Percentiles rank a stretch among this genome's conserved stretches.
Conservation (phyloP, 2,329 filamentous ascomycete species). For the Xylariaceae sp. region DNA sequence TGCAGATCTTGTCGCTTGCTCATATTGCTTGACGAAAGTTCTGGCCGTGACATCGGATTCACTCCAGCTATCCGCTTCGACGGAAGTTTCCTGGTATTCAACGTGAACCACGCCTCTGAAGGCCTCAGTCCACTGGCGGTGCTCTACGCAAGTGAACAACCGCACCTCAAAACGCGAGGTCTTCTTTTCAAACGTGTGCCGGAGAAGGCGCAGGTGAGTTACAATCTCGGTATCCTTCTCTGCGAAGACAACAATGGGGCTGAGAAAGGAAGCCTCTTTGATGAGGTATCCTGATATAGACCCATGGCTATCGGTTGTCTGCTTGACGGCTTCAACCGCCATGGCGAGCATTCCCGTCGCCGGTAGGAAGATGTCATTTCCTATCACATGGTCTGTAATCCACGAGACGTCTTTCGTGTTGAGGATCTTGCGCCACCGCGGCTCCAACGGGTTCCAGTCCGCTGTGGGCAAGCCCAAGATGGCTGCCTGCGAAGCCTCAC, state of each 20-base stretch:
- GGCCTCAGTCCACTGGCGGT: conserved; percentile 29
- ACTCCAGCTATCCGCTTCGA: too few relatives aligned
- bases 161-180: conserved; percentile 27
- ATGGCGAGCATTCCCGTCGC: conserved; percentile 34
- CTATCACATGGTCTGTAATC: conserved; percentile 42
- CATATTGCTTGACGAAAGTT: too few relatives aligned
- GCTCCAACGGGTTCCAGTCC: conserved; percentile 28
- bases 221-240: conserved; percentile 25
- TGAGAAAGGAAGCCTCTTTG: conserved; percentile 29
- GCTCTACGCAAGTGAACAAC: conserved; percentile 24
- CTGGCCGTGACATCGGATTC: too few relatives aligned
- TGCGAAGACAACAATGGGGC: conserved; percentile 28
- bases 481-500: conserved; percentile 24
- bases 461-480: conserved; percentile 26
- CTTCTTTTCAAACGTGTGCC: conserved; percentile 22
- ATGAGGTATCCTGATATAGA: conserved; percentile 25
- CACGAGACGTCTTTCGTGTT: conserved; percentile 37
- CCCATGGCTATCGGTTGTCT: conserved; percentile 16
- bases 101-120: conserved; percentile 29
- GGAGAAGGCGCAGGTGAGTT: conserved; percentile 26
- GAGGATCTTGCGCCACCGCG: conserved; percentile 42
- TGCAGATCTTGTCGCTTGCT: too few relatives aligned
- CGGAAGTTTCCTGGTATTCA: conserved; percentile 24
- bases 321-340: conserved; percentile 34
- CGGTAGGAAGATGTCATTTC: conserved; percentile 33